phyloP scores from a whole-genome alignment of 73 alveolate species.

The Paramecium caudatum region DNA sequence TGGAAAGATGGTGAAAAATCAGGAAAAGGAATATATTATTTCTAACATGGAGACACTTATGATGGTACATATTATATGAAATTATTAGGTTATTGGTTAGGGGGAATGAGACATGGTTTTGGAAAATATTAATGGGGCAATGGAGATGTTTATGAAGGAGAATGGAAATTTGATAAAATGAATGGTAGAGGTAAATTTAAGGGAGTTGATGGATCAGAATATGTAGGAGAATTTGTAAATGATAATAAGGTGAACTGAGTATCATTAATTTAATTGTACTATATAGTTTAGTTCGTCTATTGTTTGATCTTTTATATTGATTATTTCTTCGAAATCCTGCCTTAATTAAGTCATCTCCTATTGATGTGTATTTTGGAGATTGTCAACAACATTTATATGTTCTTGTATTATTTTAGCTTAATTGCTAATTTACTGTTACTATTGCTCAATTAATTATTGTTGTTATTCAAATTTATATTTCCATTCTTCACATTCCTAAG shows the following conservation, averaged over 20 bases:
- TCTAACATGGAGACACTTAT: slow-evolving; percentile 69
- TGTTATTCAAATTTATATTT: neutral
- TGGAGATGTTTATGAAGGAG: slow-evolving; percentile 86
- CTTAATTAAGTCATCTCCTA: neutral
- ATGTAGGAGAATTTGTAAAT: slow-evolving; percentile 74
- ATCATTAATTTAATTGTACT: neutral
- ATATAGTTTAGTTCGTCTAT: neutral
- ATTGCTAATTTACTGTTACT: neutral
- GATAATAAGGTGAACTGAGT: slow-evolving; percentile 52
- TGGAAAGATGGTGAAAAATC: slow-evolving; percentile 79
- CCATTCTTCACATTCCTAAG: neutral
- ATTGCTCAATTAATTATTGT: neutral
- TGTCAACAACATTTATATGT: neutral
- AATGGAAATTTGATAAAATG: slow-evolving; percentile 82
- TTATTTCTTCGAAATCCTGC: neutral
- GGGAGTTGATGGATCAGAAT: slow-evolving; percentile 79
- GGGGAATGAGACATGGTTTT: slow-evolving; percentile 84
- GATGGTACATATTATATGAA: slow-evolving; percentile 36
- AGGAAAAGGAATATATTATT: slow-evolving; percentile 71
- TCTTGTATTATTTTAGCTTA: neutral
- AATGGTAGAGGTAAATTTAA: slow-evolving; percentile 81
- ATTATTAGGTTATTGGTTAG: slow-evolving; percentile 70
- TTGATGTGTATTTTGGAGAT: neutral
- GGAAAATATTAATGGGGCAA: slow-evolving; percentile 77
- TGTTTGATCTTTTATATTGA: slow-evolving; percentile 28